Percentiles rank a stretch among this genome's conserved stretches.
phyloP scores from a whole-genome alignment of 495 filamentous ascomycete species.

The Aspergillus steynii region DNA sequence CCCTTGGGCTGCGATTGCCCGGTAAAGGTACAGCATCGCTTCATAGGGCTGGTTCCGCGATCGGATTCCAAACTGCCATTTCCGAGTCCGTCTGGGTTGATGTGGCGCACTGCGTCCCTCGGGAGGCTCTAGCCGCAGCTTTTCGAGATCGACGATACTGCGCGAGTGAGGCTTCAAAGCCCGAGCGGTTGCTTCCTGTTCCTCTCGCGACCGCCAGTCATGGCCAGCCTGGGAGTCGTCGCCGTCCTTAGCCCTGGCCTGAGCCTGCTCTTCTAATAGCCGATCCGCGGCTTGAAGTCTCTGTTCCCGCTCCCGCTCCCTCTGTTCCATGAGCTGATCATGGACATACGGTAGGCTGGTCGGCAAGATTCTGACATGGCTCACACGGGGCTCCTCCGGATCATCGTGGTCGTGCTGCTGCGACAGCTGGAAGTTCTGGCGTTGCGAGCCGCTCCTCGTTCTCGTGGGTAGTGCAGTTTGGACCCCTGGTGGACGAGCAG shows the following conservation, averaged over 20 bases:
- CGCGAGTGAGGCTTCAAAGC: slow-evolving; percentile 80
- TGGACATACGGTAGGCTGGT: slow-evolving; percentile 89
- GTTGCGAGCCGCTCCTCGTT: slow-evolving; percentile 30
- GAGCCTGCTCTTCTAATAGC: slow-evolving; percentile 28
- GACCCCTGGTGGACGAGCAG: slow-evolving; percentile 24
- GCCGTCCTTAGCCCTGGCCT: slow-evolving; percentile 35
- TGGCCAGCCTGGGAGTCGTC: slow-evolving; percentile 46
- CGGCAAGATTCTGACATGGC: slow-evolving; percentile 85
- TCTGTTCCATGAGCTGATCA: slow-evolving; percentile 80
- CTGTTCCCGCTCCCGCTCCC: slow-evolving; percentile 47
- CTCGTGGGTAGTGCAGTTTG: slow-evolving; percentile 19
- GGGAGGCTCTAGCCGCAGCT: slow-evolving; percentile 63
- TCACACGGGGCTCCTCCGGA: slow-evolving; percentile 48
- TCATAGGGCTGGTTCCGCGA: slow-evolving; percentile 91
- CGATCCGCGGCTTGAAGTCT: slow-evolving; percentile 30
- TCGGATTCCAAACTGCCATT: slow-evolving; percentile 97
- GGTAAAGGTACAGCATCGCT: slow-evolving; percentile 90
- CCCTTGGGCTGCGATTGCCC: slow-evolving; percentile 81
- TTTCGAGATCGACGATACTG: slow-evolving; percentile 54
- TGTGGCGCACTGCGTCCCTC: slow-evolving; percentile 61
- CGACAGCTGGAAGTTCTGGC: slow-evolving; percentile 26
- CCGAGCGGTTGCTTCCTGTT: slow-evolving; percentile 72
- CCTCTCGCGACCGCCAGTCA: slow-evolving; percentile 60
- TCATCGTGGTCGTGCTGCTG: slow-evolving; percentile 32
- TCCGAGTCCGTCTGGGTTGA: slow-evolving; percentile 67